Percentiles rank a stretch among this genome's conserved stretches.
Evolutionary conservation across 768 basidiomycete species (phyloP).

Genomic region (Agrocybe pediades): DNA sequence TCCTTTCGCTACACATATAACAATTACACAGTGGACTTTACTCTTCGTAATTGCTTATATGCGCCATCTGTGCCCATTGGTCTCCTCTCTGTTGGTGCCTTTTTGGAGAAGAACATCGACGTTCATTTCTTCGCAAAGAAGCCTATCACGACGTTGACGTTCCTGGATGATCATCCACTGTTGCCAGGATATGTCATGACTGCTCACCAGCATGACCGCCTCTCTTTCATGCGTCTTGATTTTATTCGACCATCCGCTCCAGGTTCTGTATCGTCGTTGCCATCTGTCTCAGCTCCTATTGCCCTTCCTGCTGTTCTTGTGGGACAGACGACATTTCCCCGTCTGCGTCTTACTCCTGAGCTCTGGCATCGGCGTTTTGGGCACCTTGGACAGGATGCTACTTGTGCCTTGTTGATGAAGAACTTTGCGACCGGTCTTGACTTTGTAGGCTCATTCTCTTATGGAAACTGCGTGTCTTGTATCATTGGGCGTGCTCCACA

Average conservation of each 20-base stretch:
- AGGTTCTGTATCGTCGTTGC: too few species aligned
- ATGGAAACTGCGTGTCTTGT: constrained; percentile 20
- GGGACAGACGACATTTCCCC: neutral
- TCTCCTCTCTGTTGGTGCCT: constrained; percentile 21
- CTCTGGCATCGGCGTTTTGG: constrained; percentile 29
- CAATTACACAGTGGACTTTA: neutral
- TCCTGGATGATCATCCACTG: neutral
- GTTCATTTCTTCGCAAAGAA: neutral
- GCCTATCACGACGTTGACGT: neutral
- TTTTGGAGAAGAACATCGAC: constrained; percentile 12
- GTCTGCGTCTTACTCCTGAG: neutral
- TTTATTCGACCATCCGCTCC: too few species aligned
- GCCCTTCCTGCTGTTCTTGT: neutral
- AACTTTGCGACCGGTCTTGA: constrained; percentile 18
- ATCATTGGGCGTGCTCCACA: constrained; percentile 25
- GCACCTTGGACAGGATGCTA: constrained; percentile 21
- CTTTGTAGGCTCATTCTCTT: constrained; percentile 2
- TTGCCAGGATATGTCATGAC: too few species aligned
- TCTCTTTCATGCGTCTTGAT: too few species aligned
- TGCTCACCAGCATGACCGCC: too few species aligned
- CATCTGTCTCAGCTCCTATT: neutral
- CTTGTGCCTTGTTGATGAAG: constrained; percentile 13
- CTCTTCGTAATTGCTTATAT: constrained; percentile 23
- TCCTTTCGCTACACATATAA: neutral
- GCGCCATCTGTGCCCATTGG: constrained; percentile 23